A percentile compares a stretch with the other conserved stretches of the same genome.
These are phyloP conservation scores for Cryptosporidium ubiquitum DNA, from an alignment of 169 alveolate genomes.

Conservation along the genomic window DNA sequence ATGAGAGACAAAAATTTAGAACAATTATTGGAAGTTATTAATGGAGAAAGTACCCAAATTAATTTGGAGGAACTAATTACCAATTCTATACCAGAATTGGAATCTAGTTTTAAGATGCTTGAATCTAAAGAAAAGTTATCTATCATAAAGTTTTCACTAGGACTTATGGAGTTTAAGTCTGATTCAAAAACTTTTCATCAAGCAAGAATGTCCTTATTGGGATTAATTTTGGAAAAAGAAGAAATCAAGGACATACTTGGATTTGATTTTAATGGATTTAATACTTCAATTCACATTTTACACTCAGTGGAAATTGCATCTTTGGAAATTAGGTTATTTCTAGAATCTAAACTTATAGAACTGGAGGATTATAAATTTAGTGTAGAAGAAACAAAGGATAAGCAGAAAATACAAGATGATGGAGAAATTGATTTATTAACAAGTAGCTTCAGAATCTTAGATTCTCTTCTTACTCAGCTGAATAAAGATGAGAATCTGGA, in stretches of 20 bases:
- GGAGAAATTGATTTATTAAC: not conserved
- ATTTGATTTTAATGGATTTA: not conserved
- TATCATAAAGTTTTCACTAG: slow-evolving; percentile 7
- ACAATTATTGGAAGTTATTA: slow-evolving; percentile 4
- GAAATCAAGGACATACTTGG: slow-evolving; percentile 12
- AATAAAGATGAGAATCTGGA: slow-evolving; percentile 43
- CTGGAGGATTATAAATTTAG: not conserved
- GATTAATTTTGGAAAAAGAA: not conserved
- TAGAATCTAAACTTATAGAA: slow-evolving; percentile 23
- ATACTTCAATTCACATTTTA: not conserved
- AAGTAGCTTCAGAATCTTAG: slow-evolving; percentile 24
- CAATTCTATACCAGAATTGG: slow-evolving; percentile 18
- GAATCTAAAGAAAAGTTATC: not conserved
- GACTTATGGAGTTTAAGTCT: slow-evolving; percentile 20
- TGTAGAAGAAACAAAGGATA: not conserved
- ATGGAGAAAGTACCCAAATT: not conserved
- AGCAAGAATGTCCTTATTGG: slow-evolving; percentile 26
- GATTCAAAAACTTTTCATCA: slow-evolving; percentile 31
- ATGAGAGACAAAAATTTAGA: not conserved
- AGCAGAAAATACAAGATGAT: not conserved
- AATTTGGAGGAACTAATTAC: slow-evolving; percentile 8
- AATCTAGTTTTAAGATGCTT: not conserved
- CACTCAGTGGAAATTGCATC: slow-evolving; percentile 25
- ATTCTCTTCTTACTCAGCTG: slow-evolving; percentile 10
- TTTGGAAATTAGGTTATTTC: slow-evolving; percentile 21